These are phyloP conservation scores for Arthrobotrys entomopaga DNA, from an alignment of 2,329 filamentous ascomycete species.

Conservation along the genomic window DNA sequence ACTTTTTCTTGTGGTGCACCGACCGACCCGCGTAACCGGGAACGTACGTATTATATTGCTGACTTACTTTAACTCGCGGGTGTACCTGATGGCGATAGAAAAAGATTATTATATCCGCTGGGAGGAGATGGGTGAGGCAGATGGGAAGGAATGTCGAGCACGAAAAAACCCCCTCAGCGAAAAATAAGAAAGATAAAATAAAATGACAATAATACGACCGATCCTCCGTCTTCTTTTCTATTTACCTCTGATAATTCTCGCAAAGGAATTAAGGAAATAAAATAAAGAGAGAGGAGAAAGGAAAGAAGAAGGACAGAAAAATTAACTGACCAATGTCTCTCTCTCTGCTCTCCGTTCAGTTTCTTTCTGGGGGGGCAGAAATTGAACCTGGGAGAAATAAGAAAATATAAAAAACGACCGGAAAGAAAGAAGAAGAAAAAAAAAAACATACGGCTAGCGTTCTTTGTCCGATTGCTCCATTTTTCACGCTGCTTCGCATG, in stretches of 20 bases:
- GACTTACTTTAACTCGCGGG: not conserved
- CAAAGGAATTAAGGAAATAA: conserved; percentile 1
- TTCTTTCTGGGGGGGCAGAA: conserved; percentile 3
- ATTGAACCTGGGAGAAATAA: conserved; percentile 11
- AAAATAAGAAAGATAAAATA: conserved; percentile 3
- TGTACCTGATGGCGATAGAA: not conserved
- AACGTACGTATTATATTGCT: not conserved
- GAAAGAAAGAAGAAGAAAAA: conserved; percentile 28
- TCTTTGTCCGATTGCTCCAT: conserved; percentile 47
- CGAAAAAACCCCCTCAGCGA: conserved; percentile 33
- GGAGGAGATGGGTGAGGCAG: not conserved
- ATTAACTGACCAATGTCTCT: conserved; percentile 2
- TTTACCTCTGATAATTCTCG: conserved; percentile 19
- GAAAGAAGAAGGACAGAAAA: conserved; percentile 2
- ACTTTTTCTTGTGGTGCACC: conserved; percentile 29
- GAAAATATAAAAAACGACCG: conserved; percentile 11
- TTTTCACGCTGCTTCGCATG: conserved; percentile 25
- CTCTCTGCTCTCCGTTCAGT: not conserved
- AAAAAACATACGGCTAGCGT: conserved; percentile 46
- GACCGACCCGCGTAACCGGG: conserved; percentile 35
- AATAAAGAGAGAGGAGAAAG: conserved; percentile 4
- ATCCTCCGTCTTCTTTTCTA: not conserved
- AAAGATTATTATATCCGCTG: not conserved
- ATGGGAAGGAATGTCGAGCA: conserved; percentile 12
- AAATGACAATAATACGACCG: not conserved